A percentile compares a stretch with the other conserved stretches of the same genome.
Evolutionary conservation across 441 rosid species (phyloP).

Genomic region (Breynia disticha): DNA sequence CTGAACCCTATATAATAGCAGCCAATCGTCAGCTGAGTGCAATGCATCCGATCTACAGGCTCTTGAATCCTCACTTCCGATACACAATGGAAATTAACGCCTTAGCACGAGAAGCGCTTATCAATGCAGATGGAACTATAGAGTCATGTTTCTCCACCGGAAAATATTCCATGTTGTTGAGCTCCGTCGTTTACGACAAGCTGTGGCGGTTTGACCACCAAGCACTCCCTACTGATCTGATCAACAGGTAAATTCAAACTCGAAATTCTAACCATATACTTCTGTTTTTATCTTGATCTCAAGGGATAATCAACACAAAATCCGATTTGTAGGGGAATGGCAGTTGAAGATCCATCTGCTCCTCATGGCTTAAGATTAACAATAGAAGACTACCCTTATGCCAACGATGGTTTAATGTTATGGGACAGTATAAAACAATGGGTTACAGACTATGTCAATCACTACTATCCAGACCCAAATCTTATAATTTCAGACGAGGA

Average conservation of each 20-base stretch:
- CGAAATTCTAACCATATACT: no score
- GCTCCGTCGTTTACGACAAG: slow-evolving; percentile 45
- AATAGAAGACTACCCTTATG: slow-evolving; percentile 54
- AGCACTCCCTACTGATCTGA: slow-evolving; percentile 51
- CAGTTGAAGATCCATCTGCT: slow-evolving; percentile 39
- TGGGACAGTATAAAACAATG: slow-evolving; percentile 49
- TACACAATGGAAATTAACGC: slow-evolving; percentile 83
- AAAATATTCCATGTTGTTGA: slow-evolving; percentile 36
- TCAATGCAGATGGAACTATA: slow-evolving; percentile 52
- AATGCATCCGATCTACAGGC: slow-evolving; percentile 59
- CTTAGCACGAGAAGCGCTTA: slow-evolving; percentile 40
- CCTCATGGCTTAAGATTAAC: slow-evolving; percentile 47
- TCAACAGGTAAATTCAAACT: slow-evolving; percentile 34
- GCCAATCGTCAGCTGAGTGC: slow-evolving; percentile 58
- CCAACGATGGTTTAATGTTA: slow-evolving; percentile 44
- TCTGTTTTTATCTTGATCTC: neutral
- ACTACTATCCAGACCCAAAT: slow-evolving; percentile 35
- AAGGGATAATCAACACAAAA: no score
- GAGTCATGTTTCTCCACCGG: slow-evolving; percentile 45
- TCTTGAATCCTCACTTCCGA: slow-evolving; percentile 61
- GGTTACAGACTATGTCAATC: slow-evolving; percentile 47
- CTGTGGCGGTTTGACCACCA: slow-evolving; percentile 60
- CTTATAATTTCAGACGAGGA: slow-evolving; percentile 25
- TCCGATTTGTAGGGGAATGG: slow-evolving; percentile 40
- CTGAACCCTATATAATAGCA: slow-evolving; percentile 69